These are phyloP conservation scores for Schoenoplectus triqueter DNA, from an alignment of 202 grass and related monocot species.

Conservation along the genomic window DNA sequence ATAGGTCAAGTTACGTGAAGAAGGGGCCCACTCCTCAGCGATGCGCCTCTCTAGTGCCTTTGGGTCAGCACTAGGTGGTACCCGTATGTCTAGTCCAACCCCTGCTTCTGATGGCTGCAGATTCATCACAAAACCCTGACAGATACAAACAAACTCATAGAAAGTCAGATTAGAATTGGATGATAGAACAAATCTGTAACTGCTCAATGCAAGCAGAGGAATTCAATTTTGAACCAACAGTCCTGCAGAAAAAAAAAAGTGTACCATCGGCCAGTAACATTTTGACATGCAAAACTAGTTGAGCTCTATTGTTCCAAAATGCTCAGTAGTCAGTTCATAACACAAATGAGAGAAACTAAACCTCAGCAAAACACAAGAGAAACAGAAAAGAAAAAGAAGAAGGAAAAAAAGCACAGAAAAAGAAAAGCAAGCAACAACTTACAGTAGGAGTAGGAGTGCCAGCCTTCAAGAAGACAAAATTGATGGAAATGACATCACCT, in stretches of 20 bases:
- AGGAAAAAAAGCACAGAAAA: background rate
- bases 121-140: slow-evolving; percentile 97
- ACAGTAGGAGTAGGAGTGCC: slow-evolving; percentile 82
- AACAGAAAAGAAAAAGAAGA: background rate
- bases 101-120: slow-evolving; percentile 96
- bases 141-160: slow-evolving; percentile 39
- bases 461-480: slow-evolving; percentile 89
- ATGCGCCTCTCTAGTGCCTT: slow-evolving; percentile 73
- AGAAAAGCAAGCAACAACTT: slow-evolving; percentile 47
- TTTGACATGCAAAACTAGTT: background rate
- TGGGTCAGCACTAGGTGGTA: slow-evolving; percentile 66
- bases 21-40: slow-evolving; percentile 90
- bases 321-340: background rate
- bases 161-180: slow-evolving; percentile 24
- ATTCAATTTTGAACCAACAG: background rate
- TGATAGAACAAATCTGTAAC: background rate
- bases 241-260: background rate
- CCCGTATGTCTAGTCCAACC: slow-evolving; percentile 79
- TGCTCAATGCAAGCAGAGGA: background rate
- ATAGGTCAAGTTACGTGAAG: slow-evolving; percentile 75
- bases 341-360: background rate
- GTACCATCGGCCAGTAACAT: background rate
- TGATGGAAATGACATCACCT: slow-evolving; percentile 84
- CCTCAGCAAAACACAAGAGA: background rate
- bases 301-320: background rate